These are phyloP conservation scores for Neophaeococcomyces mojaviensis DNA, from an alignment of 2,329 filamentous ascomycete species.

Conservation along the genomic window DNA sequence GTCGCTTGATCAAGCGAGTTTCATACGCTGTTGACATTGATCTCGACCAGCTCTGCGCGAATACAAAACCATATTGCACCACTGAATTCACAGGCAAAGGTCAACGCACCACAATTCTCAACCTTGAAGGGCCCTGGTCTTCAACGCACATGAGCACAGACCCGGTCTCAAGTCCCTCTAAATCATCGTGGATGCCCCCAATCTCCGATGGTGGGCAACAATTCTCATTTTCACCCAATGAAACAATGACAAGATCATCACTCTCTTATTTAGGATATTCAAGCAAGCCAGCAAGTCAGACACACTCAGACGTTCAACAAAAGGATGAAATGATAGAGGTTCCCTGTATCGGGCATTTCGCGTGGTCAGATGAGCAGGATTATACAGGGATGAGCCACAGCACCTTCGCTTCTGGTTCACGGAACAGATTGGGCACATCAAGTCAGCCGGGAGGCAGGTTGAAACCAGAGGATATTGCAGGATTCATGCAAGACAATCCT, in stretches of 20 bases:
- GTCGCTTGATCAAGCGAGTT: conserved; percentile 12
- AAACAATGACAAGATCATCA: neutral
- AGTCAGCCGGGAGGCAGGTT: conserved; percentile 1
- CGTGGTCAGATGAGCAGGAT: neutral
- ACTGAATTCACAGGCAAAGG: neutral
- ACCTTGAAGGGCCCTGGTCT: neutral
- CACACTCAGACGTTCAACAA: neutral
- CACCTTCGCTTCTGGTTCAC: neutral
- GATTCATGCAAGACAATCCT: conserved; percentile 17
- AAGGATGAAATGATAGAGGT: neutral
- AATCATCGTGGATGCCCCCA: neutral
- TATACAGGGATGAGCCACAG: neutral
- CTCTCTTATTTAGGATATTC: neutral
- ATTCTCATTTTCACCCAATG: neutral
- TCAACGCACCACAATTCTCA: neutral
- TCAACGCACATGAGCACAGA: neutral
- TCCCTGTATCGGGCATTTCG: neutral
- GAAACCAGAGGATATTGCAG: conserved; percentile 14
- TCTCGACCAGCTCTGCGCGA: conserved; percentile 10
- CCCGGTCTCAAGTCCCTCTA: neutral
- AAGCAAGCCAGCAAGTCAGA: neutral
- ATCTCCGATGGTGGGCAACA: neutral
- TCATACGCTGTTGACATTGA: conserved; percentile 12
- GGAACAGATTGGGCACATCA: neutral
- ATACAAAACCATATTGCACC: conserved; percentile 7